Base-by-base conservation (phyloP, 805 yeast genomes). In the Kazachstania psychrophila region DNA sequence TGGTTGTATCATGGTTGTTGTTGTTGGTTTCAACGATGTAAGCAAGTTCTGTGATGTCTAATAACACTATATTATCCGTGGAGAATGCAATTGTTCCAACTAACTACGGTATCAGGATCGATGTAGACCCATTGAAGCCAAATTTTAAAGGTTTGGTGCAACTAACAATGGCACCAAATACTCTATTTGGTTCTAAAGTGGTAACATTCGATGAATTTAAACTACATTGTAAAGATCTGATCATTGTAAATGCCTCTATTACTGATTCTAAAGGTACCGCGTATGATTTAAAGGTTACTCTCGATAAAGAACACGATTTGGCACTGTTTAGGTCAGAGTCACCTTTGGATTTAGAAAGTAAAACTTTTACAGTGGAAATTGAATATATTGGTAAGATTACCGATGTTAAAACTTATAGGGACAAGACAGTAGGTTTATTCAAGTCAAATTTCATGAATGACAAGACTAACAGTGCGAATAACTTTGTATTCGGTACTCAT, bases 401-500 rank as follows among this genome's bases (percentile, higher is more conserved):
- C 38, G 52, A 65, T 12, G 69, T 73, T 34, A 62, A 67, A 41
- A 72, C 82, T 0, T 73, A 61, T 47, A 59, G 64, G 24, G 86
- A 79, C 44, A 51, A 49, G 31, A 80, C 88, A 0, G 62, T 57
- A 33, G 92, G 92, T 24, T 53, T 82, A 1, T 82, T 77, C 65
- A 77, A 76, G 48, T 76, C 86, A 1, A 77, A 75, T 49, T 78
- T 75, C 51, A 64, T 69, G 38, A 75, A 73, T 45, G 62, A 67
- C 4, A 53, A 61, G 14, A 60, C 72, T 1, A 77, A 77, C 6
- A 61, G 53, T 16, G 60, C 77, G 6, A 67, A 72, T 40, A 69
- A 72, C 42, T 68, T 60, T 39, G 60, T 80, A 10, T 51, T 81
- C 23, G 77, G 87, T 0, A 79, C 92, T 2, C 92, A 83, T 49